Conservation (phyloP, 805 yeast species). For the Nakazawaea laoshanensis region DNA sequence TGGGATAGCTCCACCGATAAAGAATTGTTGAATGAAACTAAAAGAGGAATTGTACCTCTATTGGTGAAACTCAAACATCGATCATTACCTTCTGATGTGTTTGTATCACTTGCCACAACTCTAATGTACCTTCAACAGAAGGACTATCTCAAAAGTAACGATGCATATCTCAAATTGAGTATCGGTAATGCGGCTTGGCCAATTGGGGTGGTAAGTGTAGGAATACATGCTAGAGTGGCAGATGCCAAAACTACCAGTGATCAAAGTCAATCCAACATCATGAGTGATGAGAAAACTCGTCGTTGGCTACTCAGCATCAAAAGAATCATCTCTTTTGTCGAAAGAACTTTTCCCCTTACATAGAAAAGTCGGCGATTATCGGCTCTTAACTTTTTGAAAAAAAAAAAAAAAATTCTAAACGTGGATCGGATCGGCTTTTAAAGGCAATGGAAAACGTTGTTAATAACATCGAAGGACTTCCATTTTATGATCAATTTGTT, state of each 20-base stretch:
- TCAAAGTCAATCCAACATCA: constrained; percentile 51
- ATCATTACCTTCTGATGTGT: constrained; percentile 28
- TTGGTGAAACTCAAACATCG: constrained; percentile 44
- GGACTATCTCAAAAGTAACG: constrained; percentile 47
- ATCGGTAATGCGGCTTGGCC: constrained; percentile 94
- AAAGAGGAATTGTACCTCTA: constrained; percentile 38
- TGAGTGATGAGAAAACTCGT: constrained; percentile 70
- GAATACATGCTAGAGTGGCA: constrained; percentile 70
- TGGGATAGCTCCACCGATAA: constrained; percentile 23
- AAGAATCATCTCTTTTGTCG: constrained; percentile 55
- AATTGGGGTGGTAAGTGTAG: constrained; percentile 71
- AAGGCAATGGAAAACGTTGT: constrained; percentile 5
- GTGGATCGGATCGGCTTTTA: background rate
- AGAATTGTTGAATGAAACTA: constrained; percentile 34
- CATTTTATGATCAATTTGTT: constrained; percentile 48
- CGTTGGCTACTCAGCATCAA: constrained; percentile 72
- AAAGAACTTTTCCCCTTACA: no score
- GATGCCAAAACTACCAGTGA: constrained; percentile 48
- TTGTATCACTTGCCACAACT: constrained; percentile 52
- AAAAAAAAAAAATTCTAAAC: background rate
- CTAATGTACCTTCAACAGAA: constrained; percentile 48
- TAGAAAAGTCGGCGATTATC: no score
- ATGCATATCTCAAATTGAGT: constrained; percentile 64
- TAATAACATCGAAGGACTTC: constrained; percentile 28
- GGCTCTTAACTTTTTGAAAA: background rate